phyloP scores from a whole-genome alignment of 306 rosid genomes.

The Cicer arietinum region DNA sequence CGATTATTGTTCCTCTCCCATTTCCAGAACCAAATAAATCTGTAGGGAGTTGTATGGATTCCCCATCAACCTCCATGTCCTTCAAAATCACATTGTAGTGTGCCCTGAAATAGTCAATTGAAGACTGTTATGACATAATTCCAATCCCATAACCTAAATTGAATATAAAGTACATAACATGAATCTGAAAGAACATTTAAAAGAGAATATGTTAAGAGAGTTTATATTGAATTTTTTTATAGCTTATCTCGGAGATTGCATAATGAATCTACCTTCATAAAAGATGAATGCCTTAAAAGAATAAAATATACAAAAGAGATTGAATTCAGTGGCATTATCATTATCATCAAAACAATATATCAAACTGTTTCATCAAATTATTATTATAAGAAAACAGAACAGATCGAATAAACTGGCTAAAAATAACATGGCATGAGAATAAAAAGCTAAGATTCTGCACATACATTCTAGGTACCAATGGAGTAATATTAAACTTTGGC shows the following conservation, averaged over 20 bases:
- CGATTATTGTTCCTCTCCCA: conserved; percentile 72
- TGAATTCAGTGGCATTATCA: conserved; percentile 15
- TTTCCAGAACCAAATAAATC: conserved; percentile 61
- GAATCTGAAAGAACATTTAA: conserved; percentile 32
- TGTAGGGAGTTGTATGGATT: conserved; percentile 60
- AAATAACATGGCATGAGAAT: conserved; percentile 36
- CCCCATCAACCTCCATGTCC: conserved; percentile 73
- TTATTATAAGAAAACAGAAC: conserved; percentile 6
- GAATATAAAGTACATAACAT: conserved; percentile 34
- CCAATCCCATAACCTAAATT: conserved; percentile 45
- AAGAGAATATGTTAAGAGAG: conserved; percentile 38
- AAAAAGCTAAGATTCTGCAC: conserved; percentile 49
- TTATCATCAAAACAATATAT: conserved; percentile 32
- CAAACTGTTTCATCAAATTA: conserved; percentile 19
- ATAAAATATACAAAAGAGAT: background rate
- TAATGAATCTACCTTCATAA: conserved; percentile 30
- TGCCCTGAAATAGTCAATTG: conserved; percentile 60
- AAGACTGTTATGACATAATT: conserved; percentile 48
- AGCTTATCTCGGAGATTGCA: conserved; percentile 33
- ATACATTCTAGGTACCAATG: conserved; percentile 70
- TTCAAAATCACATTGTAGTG: conserved; percentile 86
- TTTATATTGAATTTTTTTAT: conserved; percentile 12
- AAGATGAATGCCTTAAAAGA: conserved; percentile 26
- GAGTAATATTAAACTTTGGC: conserved; percentile 66
- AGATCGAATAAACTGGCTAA: conserved; percentile 21